Evolutionary conservation across 2,329 filamentous ascomycete species (phyloP), one percentile per base, ranked within the genome.

Genomic region (Ceratocystis alfenasii): DNA sequence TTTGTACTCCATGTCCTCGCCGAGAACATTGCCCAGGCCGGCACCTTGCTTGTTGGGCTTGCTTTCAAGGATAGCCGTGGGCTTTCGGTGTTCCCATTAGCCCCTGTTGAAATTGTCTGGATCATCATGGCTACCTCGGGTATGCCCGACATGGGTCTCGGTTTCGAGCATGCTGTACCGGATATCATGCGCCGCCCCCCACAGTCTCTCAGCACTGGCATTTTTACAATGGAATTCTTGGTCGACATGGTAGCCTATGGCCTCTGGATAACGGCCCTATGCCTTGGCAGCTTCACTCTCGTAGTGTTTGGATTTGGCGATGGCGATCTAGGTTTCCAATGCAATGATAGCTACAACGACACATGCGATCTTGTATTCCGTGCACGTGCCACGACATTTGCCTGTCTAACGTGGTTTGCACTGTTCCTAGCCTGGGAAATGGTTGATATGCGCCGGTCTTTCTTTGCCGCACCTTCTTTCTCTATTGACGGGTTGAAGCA

Each of bases 381-480:
- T 20, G 87, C 87, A 0, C 84, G 88, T 15, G 86, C 86, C 0
- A 89, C 88, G 0, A 87, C 84, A 3, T 90, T 90, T 71, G 86
- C 85, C 41, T 87, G 83, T 69, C 79, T 90, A 64, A 90, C 87
- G 0, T 90, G 87, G 87, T 87, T 87, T 70, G 86, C 87, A 0
- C 80, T 90, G 20, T 88, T 90, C 77, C 78, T 89, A 4, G 88
- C 88, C 0, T 91, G 88, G 88, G 87, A 91, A 73, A 87, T 89
- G 81, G 80, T 89, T 68, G 81, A 88, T 71, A 81, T 87, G 75
- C 84, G 87, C 25, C 83, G 86, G 55, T 86, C 83, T 6, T 88
- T 91, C 78, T 90, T 91, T 81, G 82, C 80, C 28, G 83, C 81
- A 71, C 76, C 76, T 66, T 83, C 84, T 72, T 79, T 86, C 66